Evolutionary conservation across 2,329 filamentous ascomycete genomes (phyloP), one percentile per base, ranked within the genome.

Genomic region (Fonsecaea monophora): DNA sequence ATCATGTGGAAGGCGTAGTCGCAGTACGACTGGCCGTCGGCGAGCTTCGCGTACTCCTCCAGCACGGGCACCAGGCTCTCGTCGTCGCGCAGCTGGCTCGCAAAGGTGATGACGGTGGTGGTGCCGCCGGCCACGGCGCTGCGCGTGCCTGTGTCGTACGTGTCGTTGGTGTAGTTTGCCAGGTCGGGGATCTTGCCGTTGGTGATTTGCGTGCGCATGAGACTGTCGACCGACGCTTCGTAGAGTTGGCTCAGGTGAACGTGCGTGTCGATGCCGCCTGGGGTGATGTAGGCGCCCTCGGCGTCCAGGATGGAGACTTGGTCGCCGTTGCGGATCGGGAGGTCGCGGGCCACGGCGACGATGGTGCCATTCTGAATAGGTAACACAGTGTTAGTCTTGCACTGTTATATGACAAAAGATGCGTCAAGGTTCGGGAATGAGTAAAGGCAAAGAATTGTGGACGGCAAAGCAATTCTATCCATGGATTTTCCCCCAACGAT

Each of bases 81-180:
- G 15, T 84, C 78, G 2, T 74, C 67, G 18, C 81, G 82, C 38
- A 78, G 77, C 73, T 87, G 85, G 5, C 82, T 81, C 0, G 85
- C 86, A 74, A 89, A 88, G 0, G 84, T 79, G 10, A 88, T 75
- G 15, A 88, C 78, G 0, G 86, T 87, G 0, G 86, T 88, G 3
- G 82, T 87, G 32, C 86, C 86, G 12, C 86, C 85, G 1, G 84
- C 84, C 62, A 88, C 80, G 3, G 86, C 86, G 32, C 81, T 84
- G 10, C 85, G 78, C 0, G 84, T 83, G 0, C 85, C 85, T 1
- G 78, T 79, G 64, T 83, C 78, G 71, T 78, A 84, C 7, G 75
- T 79, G 62, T 83, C 82, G 4, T 80, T 76, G 1, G 78, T 57
- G 40, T 56, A 63, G 53, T 63, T 63, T 15, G 50, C 50, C 10